These are phyloP conservation scores for Neoboletus magnificus DNA, from an alignment of 768 basidiomycete species.

Conservation along the genomic window DNA sequence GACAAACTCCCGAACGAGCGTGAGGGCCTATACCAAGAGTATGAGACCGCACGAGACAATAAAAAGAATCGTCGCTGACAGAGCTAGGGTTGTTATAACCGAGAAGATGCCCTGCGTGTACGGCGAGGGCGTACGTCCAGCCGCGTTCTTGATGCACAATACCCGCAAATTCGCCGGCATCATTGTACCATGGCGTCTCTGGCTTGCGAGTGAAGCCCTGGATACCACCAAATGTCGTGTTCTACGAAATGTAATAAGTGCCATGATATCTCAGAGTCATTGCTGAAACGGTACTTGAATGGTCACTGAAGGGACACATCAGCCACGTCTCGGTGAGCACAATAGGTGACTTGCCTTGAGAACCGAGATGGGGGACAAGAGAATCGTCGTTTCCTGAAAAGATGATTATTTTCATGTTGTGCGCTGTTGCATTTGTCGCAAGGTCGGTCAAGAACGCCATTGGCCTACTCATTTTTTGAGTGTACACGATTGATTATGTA, in stretches of 20 bases:
- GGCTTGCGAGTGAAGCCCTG: constrained; percentile 71
- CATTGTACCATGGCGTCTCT: constrained; percentile 64
- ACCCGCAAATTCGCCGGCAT: constrained; percentile 56
- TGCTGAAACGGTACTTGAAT: constrained; percentile 44
- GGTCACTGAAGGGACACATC: constrained; percentile 39
- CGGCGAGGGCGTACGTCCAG: constrained; percentile 43
- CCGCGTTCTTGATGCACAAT: constrained; percentile 74
- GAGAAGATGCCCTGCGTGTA: constrained; percentile 41
- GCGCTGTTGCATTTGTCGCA: constrained; percentile 59
- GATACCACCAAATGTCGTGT: constrained; percentile 76
- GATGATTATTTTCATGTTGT: constrained; percentile 50
- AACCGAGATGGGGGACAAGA: constrained; percentile 58
- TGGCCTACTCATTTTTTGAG: constrained; percentile 39
- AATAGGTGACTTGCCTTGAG: constrained; percentile 46
- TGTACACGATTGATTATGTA: background rate
- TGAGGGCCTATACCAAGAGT: constrained; percentile 44
- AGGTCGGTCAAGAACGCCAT: constrained; percentile 63
- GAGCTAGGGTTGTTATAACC: constrained; percentile 35
- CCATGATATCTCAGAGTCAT: background rate
- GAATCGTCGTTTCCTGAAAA: constrained; percentile 71
- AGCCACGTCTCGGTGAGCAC: background rate
- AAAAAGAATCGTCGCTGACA: constrained; percentile 38
- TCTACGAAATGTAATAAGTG: constrained; percentile 36
- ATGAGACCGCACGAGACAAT: background rate
- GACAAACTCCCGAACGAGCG: constrained; percentile 64